phyloP scores from a whole-genome alignment of 176 grass and related monocot genomes.

The Juncus inflexus region DNA sequence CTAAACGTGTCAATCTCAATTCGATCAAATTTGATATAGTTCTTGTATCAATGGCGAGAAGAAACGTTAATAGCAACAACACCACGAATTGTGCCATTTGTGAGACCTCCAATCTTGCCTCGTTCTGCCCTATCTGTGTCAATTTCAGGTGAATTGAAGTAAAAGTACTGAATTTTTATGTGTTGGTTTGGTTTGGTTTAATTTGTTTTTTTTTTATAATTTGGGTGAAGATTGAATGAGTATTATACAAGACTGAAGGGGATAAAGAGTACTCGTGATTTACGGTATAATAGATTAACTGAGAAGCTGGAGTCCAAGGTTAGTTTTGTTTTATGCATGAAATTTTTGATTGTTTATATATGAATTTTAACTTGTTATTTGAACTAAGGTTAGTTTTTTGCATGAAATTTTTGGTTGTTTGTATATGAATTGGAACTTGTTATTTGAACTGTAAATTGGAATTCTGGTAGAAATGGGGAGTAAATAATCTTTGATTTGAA shows the following conservation, averaged over 20 bases:
- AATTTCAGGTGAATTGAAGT: constrained; percentile 47
- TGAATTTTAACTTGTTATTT: constrained; percentile 4
- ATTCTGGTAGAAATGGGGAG: neutral
- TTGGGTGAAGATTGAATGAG: constrained; percentile 45
- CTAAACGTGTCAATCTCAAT: neutral
- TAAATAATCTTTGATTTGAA: constrained; percentile 1
- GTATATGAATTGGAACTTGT: neutral
- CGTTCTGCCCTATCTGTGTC: constrained; percentile 70
- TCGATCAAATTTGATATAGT: constrained; percentile 14
- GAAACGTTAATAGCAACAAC: constrained; percentile 16
- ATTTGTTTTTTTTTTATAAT: neutral
- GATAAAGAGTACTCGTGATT: constrained; percentile 55
- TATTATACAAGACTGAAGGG: constrained; percentile 46
- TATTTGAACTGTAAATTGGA: neutral
- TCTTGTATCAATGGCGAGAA: constrained; percentile 31
- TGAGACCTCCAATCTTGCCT: constrained; percentile 80
- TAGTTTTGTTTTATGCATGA: neutral
- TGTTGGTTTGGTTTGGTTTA: neutral
- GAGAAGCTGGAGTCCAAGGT: constrained; percentile 60
- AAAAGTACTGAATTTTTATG: constrained; percentile 10
- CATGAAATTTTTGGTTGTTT: neutral
- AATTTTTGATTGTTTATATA: neutral
- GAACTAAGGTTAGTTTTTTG: neutral
- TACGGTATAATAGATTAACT: constrained; percentile 46
- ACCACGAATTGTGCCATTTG: constrained; percentile 57